These are phyloP conservation scores for Solanum corneliomulleri DNA, from an alignment of 257 asterid genomes.

Conservation along the genomic window DNA sequence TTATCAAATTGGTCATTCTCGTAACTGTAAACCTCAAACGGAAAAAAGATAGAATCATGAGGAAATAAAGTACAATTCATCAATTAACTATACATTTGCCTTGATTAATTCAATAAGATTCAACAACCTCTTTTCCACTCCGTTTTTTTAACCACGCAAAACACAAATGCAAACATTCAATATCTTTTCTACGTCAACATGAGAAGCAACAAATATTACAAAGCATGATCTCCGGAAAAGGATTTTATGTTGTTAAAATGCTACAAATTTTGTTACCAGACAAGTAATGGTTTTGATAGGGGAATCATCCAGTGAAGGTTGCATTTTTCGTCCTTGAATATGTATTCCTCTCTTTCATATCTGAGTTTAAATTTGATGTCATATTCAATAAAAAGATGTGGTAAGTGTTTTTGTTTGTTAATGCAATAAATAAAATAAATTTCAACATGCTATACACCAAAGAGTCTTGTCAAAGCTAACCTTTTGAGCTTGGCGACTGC, in stretches of 20 bases:
- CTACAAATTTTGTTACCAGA: constrained; percentile 43
- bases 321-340: background rate
- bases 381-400: background rate
- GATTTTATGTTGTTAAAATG: constrained; percentile 28
- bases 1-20: background rate
- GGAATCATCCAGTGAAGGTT: background rate
- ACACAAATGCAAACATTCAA: constrained; percentile 34
- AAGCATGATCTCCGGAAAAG: constrained; percentile 25
- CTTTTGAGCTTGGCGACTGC: constrained; percentile 8
- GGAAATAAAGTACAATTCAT: background rate
- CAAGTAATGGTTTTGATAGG: constrained; percentile 17
- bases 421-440: background rate
- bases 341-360: background rate
- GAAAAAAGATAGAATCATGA: background rate
- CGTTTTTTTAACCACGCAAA: constrained; percentile 44
- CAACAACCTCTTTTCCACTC: constrained; percentile 31
- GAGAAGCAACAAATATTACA: constrained; percentile 45
- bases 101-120: constrained; percentile 31
- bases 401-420: background rate
- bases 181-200: constrained; percentile 30
- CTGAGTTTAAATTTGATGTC: background rate
- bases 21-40: background rate
- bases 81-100: constrained; percentile 41
- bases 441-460: background rate
- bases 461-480: constrained; percentile 11